Evolutionary conservation across 371 early-diverging fungal species (phyloP), one percentile per base, ranked within the genome.

Genomic region (Fennellomyces sp.): DNA sequence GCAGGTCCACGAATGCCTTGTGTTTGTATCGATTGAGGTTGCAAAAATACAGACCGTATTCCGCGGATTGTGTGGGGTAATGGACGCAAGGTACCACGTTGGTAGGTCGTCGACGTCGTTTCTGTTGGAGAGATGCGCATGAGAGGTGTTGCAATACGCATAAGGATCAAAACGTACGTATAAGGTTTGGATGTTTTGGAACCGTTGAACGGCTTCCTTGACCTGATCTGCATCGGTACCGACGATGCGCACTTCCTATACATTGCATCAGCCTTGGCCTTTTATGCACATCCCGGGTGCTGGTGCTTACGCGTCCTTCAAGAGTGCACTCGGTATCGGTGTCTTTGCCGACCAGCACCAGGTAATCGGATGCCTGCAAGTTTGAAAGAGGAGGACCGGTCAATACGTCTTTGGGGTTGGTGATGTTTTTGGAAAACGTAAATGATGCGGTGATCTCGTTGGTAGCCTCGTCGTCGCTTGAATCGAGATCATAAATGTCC

Each of bases 1-100:
- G 68, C 17, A 55, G 15, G 27, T 62, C 55, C 1, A 75, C 60
- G 25, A 41, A 63, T 0, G 5, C 12, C 28, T 63, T 64, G 7
- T 76, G 60, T 10, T 33, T 59, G 48, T 77, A 80, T 0, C 52
- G 28, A 1, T 60, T 23, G 7, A 80, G 10, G 12, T 57, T 50
- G 39, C 70, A 65, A 48, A 74, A 82, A 35, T 63, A 70, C 0
- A 82, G 39, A 0, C 67, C 64, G 39, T 70, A 82, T 1, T 45
- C n/a, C 0, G 38, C 53, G 7, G 68, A 52, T 33, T 65, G 55
- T 2, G 52, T 47, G 5, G 78, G 76, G 41, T 79, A 75, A 63
- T 77, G 76, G 13, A 82, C 63, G 17, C 79, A 73, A 5, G 73
- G 64, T 3, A 69, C 38, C n/a, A 56, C 19, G 5, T 12, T 50